Evolutionary conservation across 2,329 filamentous ascomycete species (phyloP).

Genomic region (Trichoderma guizhouense): DNA sequence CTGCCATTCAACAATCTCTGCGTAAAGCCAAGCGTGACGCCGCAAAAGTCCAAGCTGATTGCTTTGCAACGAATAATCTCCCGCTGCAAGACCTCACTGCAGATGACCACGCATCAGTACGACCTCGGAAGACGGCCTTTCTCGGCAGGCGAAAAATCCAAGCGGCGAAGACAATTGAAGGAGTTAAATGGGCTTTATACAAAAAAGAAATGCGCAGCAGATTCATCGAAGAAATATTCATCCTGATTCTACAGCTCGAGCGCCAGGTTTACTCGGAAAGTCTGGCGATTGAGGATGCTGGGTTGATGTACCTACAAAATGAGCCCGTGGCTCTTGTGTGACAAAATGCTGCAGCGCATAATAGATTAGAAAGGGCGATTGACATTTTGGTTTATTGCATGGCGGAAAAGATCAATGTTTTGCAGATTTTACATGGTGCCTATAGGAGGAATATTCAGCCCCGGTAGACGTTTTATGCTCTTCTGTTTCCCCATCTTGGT

Average conservation of each 20-base stretch:
- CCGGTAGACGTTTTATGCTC: not conserved
- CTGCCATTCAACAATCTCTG: not conserved
- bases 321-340: not conserved
- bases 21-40: not conserved
- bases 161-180: not conserved
- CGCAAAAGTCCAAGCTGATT: not conserved
- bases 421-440: not conserved
- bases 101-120: not conserved
- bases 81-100: not conserved
- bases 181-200: slow-evolving; percentile 3
- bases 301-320: not conserved
- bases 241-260: not conserved
- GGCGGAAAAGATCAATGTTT: not conserved
- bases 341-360: not conserved
- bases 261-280: not conserved
- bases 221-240: not conserved
- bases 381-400: not conserved
- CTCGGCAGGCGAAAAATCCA: not conserved
- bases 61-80: not conserved
- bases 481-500: not conserved
- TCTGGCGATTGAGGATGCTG: not conserved
- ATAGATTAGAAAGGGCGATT: not conserved
- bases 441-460: not conserved
- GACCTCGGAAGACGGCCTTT: not conserved
- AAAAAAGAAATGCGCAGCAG: not conserved